Evolutionary conservation across 2,329 filamentous ascomycete genomes (phyloP), one percentile per base, ranked within the genome.

Genomic region (Myriangium duriaei): DNA sequence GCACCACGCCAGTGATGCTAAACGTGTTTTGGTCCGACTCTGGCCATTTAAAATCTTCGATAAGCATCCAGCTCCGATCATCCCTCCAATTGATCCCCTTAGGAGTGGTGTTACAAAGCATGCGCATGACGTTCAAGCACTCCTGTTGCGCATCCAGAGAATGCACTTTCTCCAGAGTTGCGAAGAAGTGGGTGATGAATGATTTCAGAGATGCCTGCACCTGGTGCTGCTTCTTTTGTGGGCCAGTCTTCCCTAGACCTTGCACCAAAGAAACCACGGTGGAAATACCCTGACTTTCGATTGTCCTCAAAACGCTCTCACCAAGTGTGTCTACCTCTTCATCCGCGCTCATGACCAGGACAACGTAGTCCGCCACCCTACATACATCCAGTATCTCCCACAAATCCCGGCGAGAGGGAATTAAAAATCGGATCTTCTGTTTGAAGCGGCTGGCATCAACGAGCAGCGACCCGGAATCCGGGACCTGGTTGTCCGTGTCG

Each of bases 81-180:
- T 98, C 91, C 50, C 91, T 76, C 91, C 91, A 98, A 45, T 79
- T 69, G n/a, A 98, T 74, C 1, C 91, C 91, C 63, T 93, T 96
- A 9, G 91, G 88, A 30, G 81, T 86, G 24, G 81, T 85, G 46
- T 79, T 94, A 67, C 91, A 98, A 11, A 98, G 65, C 17, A 86
- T 88, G 37, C 92, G 75, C 60, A 96, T 81, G 26, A 93, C 67
- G 55, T 95, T 96, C 36, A 85, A 75, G 55, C 83, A 88, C 57
- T 98, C 91, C 55, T 94, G 86, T 53, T 83, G 73, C 45, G 74
- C 88, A 54, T 94, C 86, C 39, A 95, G 68, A 48, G 77, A 91
- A 59, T 88, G 84, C 11, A 98, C 71, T 60, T 91, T 95, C 51
- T 95, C 87, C 51, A 91, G 80, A 15, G 83, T 74, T 0, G 91